Percentiles rank a stretch among this genome's conserved stretches.
Evolutionary conservation across 352 stramenopile genomes (phyloP).

Genomic region (Pythium brachiatum): DNA sequence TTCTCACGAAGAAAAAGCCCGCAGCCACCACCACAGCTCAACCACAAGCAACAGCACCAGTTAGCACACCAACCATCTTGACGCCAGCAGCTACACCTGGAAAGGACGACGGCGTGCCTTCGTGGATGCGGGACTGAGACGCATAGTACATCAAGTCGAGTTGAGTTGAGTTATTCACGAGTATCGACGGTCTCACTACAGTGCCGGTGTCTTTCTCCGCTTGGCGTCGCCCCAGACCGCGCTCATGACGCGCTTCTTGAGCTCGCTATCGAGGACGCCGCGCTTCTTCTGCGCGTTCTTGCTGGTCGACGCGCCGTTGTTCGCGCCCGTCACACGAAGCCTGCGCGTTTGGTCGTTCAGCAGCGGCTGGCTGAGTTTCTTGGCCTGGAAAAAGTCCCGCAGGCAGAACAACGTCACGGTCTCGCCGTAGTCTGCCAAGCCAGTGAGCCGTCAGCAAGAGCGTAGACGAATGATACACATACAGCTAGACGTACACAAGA

Average conservation of each 20-base stretch:
- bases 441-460: neutral
- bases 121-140: conserved; percentile 25
- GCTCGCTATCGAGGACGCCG: conserved; percentile 19
- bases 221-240: conserved; percentile 28
- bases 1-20: conserved; percentile 40
- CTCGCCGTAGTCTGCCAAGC: conserved; percentile 60
- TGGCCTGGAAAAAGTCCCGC: conserved; percentile 66
- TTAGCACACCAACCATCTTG: neutral
- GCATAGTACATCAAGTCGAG: neutral
- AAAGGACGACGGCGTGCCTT: conserved; percentile 19
- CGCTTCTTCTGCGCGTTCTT: conserved; percentile 32
- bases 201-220: conserved; percentile 15
- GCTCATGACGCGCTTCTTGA: conserved; percentile 44
- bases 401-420: conserved; percentile 79
- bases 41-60: neutral
- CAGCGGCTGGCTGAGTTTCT: conserved; percentile 67
- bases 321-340: conserved; percentile 47
- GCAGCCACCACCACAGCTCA: neutral
- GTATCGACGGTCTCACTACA: neutral
- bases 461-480: neutral
- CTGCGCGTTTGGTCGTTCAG: conserved; percentile 74
- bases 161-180: conserved; percentile 1
- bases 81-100: neutral
- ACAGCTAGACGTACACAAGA: conserved; percentile 46
- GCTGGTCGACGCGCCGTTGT: conserved; percentile 1